phyloP scores from a whole-genome alignment of 2,329 filamentous ascomycete genomes.

The Cordyceps javanica region DNA sequence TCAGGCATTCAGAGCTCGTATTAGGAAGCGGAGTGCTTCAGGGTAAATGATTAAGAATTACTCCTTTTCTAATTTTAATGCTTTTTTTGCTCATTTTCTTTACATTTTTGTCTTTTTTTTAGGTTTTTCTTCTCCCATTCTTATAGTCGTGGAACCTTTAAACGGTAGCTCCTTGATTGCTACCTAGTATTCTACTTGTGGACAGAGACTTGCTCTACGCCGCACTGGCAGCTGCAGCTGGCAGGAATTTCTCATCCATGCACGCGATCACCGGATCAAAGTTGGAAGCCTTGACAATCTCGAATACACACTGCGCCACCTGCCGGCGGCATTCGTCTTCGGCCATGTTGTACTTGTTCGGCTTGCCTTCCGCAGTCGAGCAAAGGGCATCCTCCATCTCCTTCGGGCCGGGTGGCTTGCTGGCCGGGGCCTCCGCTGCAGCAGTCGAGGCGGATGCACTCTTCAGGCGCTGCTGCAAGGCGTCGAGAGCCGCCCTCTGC shows the following conservation, averaged over 20 bases:
- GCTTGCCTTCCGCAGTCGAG: neutral
- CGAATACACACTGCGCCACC: neutral
- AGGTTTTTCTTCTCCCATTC: too few species aligned
- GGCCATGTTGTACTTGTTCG: neutral
- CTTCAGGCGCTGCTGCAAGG: neutral
- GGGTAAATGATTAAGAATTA: too few species aligned
- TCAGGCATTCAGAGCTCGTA: too few species aligned
- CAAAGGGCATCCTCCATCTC: neutral
- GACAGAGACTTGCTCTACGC: too few species aligned
- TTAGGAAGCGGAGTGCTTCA: too few species aligned
- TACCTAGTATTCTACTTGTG: too few species aligned
- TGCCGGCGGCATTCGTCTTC: neutral
- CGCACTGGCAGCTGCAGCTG: too few species aligned
- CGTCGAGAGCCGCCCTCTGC: neutral
- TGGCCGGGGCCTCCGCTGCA: neutral
- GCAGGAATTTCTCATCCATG: neutral
- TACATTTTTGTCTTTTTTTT: too few species aligned
- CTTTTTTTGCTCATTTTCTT: too few species aligned
- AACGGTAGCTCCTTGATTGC: too few species aligned
- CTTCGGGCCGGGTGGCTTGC: neutral
- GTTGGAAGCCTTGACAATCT: neutral
- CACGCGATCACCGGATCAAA: neutral
- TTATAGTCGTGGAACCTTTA: too few species aligned
- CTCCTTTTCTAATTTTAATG: too few species aligned
- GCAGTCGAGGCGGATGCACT: neutral